Evolutionary conservation across 768 basidiomycete genomes (phyloP), one percentile per base, ranked within the genome.

Genomic region (Amanita fuliginea): DNA sequence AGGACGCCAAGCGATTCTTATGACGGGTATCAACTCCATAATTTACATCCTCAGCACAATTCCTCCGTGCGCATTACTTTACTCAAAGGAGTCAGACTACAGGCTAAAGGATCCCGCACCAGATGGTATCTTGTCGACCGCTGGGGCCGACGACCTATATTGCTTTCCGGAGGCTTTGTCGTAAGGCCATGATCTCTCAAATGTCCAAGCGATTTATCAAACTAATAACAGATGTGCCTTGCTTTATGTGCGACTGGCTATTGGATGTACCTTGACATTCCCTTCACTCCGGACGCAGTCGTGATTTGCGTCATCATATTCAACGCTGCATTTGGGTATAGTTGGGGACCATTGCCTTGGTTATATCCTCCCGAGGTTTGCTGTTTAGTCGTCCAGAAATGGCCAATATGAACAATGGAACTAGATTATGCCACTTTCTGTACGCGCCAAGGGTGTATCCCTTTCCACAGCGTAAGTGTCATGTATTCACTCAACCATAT

Each of bases 81-180:
- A 41, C 16, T 37, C 7, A 41, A 9, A 9, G 18, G 45, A 45
- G 53, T 19, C 46, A 47, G 48, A 34, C 30, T 32, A 46, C 7
- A 6, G 51, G 51, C 45, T 40, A 14, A 42, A 50, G 30, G 42
- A 39, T 54, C 51, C 10, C 58, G n/a, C 8, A 42, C 4, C 34
- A 94, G 91, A 6, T 97, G 94, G 94, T 88, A 90, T 62, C 75
- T 97, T 49, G 88, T 95, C 46, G 94, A 97, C 59, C 79, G 82
- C 2, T 89, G 89, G 79, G 94, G 94, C 6, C 77, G 94, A 44
- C 77, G 94, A 1, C 70, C 84, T 1, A 96, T 97, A 56, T 70
- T 97, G 3, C 72, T 97, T n/a, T 83, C 81, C 2, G 94, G 94
- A 7, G 91, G 91, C 19, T 77, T 83, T 8, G 68, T 87, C 13